phyloP scores from a whole-genome alignment of 2,329 filamentous ascomycete species.

The Aspergillus sp. region DNA sequence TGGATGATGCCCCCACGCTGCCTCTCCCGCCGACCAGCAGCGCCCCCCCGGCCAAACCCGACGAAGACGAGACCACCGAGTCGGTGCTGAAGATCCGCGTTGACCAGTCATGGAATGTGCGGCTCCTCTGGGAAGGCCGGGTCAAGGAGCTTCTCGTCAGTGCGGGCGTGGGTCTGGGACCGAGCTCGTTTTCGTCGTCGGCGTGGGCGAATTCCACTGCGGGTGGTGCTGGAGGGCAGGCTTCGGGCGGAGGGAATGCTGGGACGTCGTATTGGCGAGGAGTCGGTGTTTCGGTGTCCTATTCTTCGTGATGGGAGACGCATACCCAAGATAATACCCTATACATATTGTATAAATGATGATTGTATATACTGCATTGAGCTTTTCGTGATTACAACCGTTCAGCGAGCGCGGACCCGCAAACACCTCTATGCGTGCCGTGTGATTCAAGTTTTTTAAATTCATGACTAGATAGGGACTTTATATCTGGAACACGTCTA shows the following conservation, averaged over 20 bases:
- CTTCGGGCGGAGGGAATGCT: conserved; percentile 25
- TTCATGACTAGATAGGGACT: conserved; percentile 1
- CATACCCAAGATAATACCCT: background rate
- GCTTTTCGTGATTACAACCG: no score
- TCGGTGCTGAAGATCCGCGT: conserved; percentile 88
- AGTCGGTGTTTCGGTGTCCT: conserved; percentile 42
- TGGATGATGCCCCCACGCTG: conserved; percentile 18
- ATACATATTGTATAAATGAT: conserved; percentile 1
- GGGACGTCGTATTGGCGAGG: conserved; percentile 40
- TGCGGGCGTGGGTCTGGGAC: conserved; percentile 80
- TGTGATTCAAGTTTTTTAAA: background rate
- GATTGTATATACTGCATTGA: conserved; percentile 1
- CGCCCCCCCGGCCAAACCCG: conserved; percentile 3
- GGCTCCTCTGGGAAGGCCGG: conserved; percentile 87
- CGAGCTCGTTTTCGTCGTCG: conserved; percentile 35
- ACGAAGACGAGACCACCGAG: conserved; percentile 64
- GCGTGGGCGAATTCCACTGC: conserved; percentile 22
- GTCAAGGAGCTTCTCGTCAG: conserved; percentile 92
- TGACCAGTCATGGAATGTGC: conserved; percentile 83
- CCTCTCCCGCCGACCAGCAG: background rate
- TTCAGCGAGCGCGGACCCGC: no score
- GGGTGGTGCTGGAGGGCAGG: conserved; percentile 21
- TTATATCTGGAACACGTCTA: conserved; percentile 1
- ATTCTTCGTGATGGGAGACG: conserved; percentile 35
- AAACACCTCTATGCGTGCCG: background rate